A percentile compares a stretch with the other conserved stretches of the same genome.
These are phyloP conservation scores for Blastobotrys muscicola DNA, from an alignment of 805 yeast genomes.

Conservation along the genomic window DNA sequence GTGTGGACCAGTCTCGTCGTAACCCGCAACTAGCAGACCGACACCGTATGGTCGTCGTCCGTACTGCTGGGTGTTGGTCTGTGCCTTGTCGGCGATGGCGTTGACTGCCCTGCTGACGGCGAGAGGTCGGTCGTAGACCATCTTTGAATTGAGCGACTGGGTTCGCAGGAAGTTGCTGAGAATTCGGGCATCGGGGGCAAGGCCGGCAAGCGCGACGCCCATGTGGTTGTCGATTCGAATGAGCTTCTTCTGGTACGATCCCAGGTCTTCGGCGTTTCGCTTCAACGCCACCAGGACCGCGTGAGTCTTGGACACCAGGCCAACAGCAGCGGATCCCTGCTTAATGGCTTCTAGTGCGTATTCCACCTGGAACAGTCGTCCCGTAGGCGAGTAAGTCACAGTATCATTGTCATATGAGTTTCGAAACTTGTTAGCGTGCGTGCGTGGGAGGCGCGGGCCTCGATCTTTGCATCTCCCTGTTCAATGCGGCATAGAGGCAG, in stretches of 20 bases:
- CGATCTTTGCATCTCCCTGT: too few species aligned
- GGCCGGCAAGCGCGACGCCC: slow-evolving; percentile 93
- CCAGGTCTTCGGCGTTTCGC: slow-evolving; percentile 94
- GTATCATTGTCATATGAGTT: slow-evolving; percentile 98
- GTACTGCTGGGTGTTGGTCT: slow-evolving; percentile 88
- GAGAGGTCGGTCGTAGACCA: slow-evolving; percentile 79
- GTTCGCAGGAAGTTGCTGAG: slow-evolving; percentile 81
- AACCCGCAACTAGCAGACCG: slow-evolving; percentile 81
- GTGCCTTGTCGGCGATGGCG: slow-evolving; percentile 92
- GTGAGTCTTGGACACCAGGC: slow-evolving; percentile 73
- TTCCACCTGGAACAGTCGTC: slow-evolving; percentile 80
- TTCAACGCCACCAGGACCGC: slow-evolving; percentile 91
- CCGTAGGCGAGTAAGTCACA: slow-evolving; percentile 94
- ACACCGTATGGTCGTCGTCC: slow-evolving; percentile 98
- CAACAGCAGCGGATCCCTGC: slow-evolving; percentile 97
- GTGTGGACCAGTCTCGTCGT: slow-evolving; percentile 92
- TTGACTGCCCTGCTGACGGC: slow-evolving; percentile 75
- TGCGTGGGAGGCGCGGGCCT: too few species aligned
- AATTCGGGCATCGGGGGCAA: slow-evolving; percentile 97
- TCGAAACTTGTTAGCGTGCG: slow-evolving; percentile 51
- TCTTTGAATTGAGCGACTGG: slow-evolving; percentile 79
- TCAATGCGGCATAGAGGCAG: too few species aligned
- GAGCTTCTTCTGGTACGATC: slow-evolving; percentile 91
- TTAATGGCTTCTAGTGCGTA: slow-evolving; percentile 87
- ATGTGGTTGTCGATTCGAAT: slow-evolving; percentile 86